A percentile compares a stretch with the other conserved stretches of the same genome.
phyloP scores from a whole-genome alignment of 164 flowering plant species.

The Aristolochia californica region DNA sequence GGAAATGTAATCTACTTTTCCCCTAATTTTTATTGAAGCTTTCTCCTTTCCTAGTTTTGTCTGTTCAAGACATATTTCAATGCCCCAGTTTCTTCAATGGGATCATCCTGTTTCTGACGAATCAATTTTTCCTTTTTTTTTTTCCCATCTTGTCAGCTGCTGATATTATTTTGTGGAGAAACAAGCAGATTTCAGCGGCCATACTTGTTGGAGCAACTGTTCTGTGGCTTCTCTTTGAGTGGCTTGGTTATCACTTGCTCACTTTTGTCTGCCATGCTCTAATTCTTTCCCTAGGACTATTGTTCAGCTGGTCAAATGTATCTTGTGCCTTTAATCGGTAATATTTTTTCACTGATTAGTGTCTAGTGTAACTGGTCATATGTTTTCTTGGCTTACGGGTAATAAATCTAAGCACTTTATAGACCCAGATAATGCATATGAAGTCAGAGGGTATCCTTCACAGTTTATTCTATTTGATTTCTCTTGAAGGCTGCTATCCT shows the following conservation, averaged over 20 bases:
- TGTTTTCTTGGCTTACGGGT: background rate
- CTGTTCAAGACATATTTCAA: background rate
- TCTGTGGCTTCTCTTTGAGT: constrained; percentile 72
- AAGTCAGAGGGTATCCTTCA: too few relatives aligned
- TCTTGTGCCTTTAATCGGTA: constrained; percentile 56
- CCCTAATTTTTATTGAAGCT: background rate
- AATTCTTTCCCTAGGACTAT: constrained; percentile 36
- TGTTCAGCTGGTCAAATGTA: constrained; percentile 73
- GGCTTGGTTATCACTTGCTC: constrained; percentile 67
- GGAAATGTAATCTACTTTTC: constrained; percentile 43
- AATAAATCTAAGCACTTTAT: too few relatives aligned
- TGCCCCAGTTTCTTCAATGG: too few relatives aligned
- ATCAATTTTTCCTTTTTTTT: background rate
- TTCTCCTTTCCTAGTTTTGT: background rate
- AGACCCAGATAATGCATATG: too few relatives aligned
- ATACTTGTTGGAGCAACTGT: constrained; percentile 51
- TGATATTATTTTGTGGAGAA: constrained; percentile 76
- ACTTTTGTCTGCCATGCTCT: constrained; percentile 59
- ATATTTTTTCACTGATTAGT: constrained; percentile 8
- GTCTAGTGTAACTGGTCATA: background rate
- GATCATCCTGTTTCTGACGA: background rate
- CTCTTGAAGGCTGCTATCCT: too few relatives aligned
- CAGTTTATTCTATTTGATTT: too few relatives aligned
- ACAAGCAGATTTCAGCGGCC: constrained; percentile 65
- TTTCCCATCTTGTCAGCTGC: constrained; percentile 63